Evolutionary conservation across 371 early-diverging fungal genomes (phyloP).

Genomic region (Circinella minor): DNA sequence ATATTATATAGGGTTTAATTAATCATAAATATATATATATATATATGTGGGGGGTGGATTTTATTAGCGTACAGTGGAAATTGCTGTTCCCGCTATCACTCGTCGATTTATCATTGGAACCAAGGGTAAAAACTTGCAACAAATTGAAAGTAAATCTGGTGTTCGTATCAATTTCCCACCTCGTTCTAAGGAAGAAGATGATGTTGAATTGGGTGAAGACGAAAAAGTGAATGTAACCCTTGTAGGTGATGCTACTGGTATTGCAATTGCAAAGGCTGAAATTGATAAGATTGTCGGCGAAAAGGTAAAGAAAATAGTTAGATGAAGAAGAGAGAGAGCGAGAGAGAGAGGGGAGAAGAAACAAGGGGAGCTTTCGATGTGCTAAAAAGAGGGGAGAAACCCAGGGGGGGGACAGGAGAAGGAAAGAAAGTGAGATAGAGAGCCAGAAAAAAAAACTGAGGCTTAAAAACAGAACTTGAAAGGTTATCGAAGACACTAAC

Average conservation of each 20-base stretch:
- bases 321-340: neutral
- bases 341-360: neutral
- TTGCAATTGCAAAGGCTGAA: slow-evolving; percentile 83
- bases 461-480: neutral
- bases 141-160: slow-evolving; percentile 76
- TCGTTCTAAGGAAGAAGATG: slow-evolving; percentile 57
- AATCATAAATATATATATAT: too few relatives aligned
- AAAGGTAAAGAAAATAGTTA: slow-evolving; percentile 50
- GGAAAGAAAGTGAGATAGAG: slow-evolving; percentile 33
- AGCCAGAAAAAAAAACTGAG: neutral
- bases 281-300: slow-evolving; percentile 83
- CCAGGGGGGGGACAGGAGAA: slow-evolving; percentile 69
- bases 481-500: too few relatives aligned
- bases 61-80: slow-evolving; percentile 55
- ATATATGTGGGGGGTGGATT: too few relatives aligned
- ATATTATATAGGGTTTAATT: too few relatives aligned
- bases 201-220: slow-evolving; percentile 55
- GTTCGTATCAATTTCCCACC: slow-evolving; percentile 80
- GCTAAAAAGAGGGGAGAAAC: too few relatives aligned
- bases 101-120: slow-evolving; percentile 87
- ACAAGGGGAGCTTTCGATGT: too few relatives aligned
- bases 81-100: slow-evolving; percentile 78
- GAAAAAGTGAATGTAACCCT: slow-evolving; percentile 72
- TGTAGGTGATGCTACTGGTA: slow-evolving; percentile 85
- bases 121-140: slow-evolving; percentile 79